These are phyloP conservation scores for Penicillium ucsense DNA, from an alignment of 495 filamentous ascomycete genomes.

Conservation along the genomic window DNA sequence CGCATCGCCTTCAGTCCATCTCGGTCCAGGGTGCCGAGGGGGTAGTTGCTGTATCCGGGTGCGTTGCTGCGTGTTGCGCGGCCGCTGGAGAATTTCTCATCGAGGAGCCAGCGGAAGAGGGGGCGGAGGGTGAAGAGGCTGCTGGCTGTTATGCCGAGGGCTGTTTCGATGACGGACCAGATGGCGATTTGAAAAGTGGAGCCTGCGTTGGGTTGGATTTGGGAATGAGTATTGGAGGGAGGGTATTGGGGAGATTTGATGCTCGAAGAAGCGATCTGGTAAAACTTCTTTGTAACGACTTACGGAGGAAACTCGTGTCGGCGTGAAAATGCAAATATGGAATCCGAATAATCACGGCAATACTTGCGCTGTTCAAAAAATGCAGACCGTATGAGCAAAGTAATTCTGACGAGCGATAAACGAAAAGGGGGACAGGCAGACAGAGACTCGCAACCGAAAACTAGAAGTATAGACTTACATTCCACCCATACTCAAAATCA, in stretches of 20 bases:
- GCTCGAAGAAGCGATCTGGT: no score
- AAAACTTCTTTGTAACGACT: neutral
- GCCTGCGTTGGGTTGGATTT: neutral
- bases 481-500: constrained; percentile 8
- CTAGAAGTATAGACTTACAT: neutral
- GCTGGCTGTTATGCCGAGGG: constrained; percentile 27
- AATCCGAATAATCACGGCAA: neutral
- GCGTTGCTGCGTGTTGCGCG: neutral
- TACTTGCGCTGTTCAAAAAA: neutral
- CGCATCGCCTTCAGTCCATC: neutral
- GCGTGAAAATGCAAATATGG: neutral
- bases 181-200: constrained; percentile 23
- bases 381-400: neutral
- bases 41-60: neutral
- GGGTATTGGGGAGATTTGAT: no score
- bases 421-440: no score
- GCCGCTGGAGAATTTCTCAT: constrained; percentile 1
- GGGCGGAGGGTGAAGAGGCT: constrained; percentile 32
- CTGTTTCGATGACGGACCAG: constrained; percentile 26
- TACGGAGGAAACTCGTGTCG: neutral
- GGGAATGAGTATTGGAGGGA: no score
- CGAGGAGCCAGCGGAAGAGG: constrained; percentile 20
- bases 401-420: no score
- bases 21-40: neutral
- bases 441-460: neutral